A percentile compares a stretch with the other conserved stretches of the same genome.
These are phyloP conservation scores for Castanospermum australe DNA, from an alignment of 306 rosid genomes.

Conservation along the genomic window DNA sequence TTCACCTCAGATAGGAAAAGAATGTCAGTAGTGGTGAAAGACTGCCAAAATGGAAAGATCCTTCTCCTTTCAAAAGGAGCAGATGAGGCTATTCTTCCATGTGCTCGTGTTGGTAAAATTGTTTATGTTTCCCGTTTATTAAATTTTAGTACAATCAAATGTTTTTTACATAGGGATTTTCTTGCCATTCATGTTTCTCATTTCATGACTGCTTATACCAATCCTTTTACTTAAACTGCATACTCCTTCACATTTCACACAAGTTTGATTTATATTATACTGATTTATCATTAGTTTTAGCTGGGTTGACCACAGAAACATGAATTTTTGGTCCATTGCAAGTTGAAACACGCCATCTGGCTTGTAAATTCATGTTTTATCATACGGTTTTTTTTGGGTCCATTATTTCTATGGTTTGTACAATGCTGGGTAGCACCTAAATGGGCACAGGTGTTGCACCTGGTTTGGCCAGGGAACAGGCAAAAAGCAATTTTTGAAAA, in stretches of 20 bases:
- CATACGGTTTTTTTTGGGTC: background rate
- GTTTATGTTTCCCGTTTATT: conserved; percentile 1
- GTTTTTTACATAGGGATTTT: conserved; percentile 1
- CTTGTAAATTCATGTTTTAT: background rate
- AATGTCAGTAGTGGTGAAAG: conserved; percentile 89
- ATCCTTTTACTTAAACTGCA: background rate
- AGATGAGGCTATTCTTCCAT: conserved; percentile 93
- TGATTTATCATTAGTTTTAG: background rate
- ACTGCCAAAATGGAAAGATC: conserved; percentile 85
- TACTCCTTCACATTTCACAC: background rate
- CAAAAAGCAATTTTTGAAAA: background rate
- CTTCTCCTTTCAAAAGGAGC: conserved; percentile 93
- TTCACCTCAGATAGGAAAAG: conserved; percentile 98
- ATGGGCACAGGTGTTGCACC: background rate
- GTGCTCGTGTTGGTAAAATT: conserved; percentile 64
- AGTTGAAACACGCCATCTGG: background rate
- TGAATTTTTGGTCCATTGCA: background rate
- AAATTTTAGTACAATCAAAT: conserved; percentile 14
- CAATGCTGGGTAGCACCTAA: background rate
- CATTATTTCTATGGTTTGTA: background rate
- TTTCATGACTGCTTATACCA: background rate
- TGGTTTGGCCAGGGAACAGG: no score
- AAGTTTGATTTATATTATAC: background rate
- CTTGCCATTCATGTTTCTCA: background rate
- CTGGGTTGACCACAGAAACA: background rate